Base-by-base conservation (phyloP, 2,329 filamentous ascomycete species). In the Fusarium sp. region DNA sequence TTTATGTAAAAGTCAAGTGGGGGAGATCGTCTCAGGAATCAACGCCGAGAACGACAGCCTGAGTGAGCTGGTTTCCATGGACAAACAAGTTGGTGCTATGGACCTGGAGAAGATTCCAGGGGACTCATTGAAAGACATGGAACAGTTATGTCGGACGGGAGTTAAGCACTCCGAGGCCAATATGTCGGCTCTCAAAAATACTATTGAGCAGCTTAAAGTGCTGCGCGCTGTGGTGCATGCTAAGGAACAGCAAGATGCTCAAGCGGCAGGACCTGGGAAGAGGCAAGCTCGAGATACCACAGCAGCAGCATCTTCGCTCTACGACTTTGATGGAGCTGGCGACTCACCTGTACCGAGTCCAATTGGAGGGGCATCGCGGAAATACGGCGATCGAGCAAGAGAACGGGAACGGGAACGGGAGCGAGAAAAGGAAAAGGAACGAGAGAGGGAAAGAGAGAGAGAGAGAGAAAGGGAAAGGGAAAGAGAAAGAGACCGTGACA, bases 261-360 rank as follows among this genome's bases (percentile, higher is more conserved):
- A 74, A 45, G 62, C 76, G 4, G 71, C 76, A 2, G 76, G 75
- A 13, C 75, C 76, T 20, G 63, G 68, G n/a, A 77, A 78, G 57
- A 67, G 75, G 39, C 56, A 71, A 9, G 65, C 68, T 14, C 67
- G 72, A 47, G 73, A 75, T 33, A 71, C 48, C 9, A 57, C 73
- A 5, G 68, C 75, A 6, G 72, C 75, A 10, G 75, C 77, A 4
- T 75, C 78, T 15, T 80, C 80, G 0, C 67, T 83, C 7, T 83
- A 83, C 71, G 80, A 81, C 44, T 82, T 84, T 67, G 82, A 83
- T 35, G 80, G 76, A 5, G 78, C 77, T 27, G 81, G 79, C 19
- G 81, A 84, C 62, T 83, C 80, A 9, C 81, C 82, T 6, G 78
- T 83, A 6, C 82, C 82, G 5, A 83, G 81, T 62, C 80, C 81